These are phyloP conservation scores for Plasmodium sp. DNA, from an alignment of 169 alveolate genomes.

Conservation along the genomic window DNA sequence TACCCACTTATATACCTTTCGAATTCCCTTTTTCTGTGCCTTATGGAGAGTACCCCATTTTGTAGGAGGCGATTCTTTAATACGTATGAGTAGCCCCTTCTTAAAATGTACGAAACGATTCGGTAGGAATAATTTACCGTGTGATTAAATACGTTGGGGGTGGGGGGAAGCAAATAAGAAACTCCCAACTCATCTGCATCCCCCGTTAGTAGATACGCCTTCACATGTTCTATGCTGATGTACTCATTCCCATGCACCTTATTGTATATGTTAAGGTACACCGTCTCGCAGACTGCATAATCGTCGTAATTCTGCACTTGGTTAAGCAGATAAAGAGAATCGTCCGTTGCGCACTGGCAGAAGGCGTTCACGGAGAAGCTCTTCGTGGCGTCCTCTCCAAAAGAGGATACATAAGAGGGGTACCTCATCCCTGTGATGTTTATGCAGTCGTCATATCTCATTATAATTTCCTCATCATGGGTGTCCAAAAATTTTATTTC, in stretches of 20 bases:
- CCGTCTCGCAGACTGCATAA: slow-evolving; percentile 3
- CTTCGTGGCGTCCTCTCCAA: neutral
- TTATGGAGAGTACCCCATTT: neutral
- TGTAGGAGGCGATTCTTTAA: neutral
- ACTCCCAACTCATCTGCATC: neutral
- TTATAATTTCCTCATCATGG: neutral
- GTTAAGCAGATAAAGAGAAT: slow-evolving; percentile 33
- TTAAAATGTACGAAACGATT: neutral
- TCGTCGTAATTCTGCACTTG: slow-evolving; percentile 32
- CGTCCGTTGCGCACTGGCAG: slow-evolving; percentile 17
- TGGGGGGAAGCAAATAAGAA: neutral
- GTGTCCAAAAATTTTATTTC: slow-evolving; percentile 10
- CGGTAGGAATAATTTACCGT: neutral
- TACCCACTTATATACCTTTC: neutral
- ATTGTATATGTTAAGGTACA: slow-evolving; percentile 50
- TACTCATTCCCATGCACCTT: slow-evolving; percentile 23
- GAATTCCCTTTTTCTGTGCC: neutral
- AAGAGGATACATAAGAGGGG: slow-evolving; percentile 35
- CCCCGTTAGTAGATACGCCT: neutral
- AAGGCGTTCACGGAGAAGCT: neutral
- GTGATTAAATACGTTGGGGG: neutral
- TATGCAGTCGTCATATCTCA: slow-evolving; percentile 34
- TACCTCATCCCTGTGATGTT: slow-evolving; percentile 26
- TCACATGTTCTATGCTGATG: slow-evolving; percentile 39
- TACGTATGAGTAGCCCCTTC: neutral